Evolutionary conservation across 1,284 basidiomycete species (phyloP).

Genomic region (Meira miltonrushii): DNA sequence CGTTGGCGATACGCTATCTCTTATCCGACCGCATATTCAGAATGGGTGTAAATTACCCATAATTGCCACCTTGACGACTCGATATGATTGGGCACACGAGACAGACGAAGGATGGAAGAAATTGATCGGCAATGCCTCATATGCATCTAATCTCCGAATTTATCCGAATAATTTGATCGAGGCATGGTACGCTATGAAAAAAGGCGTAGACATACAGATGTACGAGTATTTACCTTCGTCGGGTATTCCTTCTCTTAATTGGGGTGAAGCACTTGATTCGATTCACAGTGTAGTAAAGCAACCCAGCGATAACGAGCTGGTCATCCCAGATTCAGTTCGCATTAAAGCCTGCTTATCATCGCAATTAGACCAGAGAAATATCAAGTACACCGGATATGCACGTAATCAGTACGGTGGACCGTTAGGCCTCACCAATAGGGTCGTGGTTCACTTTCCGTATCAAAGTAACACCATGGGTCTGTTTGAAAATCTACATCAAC

Average conservation of each 20-base stretch:
- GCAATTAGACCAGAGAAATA: background rate
- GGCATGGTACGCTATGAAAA: background rate
- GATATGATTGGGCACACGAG: background rate
- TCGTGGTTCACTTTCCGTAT: background rate
- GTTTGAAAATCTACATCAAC: background rate
- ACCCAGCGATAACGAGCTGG: background rate
- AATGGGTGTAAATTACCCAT: background rate
- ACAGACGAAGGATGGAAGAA: background rate
- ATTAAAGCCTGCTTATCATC: background rate
- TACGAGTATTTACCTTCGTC: background rate
- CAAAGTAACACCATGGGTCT: constrained; percentile 1
- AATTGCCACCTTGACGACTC: background rate
- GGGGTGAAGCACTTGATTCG: background rate
- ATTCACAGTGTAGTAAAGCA: background rate
- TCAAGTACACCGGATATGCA: background rate
- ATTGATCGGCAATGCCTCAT: background rate
- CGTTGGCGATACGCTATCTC: background rate
- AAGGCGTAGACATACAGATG: background rate
- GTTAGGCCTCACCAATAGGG: background rate
- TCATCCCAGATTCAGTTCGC: background rate
- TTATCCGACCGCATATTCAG: background rate
- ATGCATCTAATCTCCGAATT: background rate
- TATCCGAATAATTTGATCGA: background rate
- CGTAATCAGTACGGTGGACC: background rate
- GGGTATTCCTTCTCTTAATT: background rate